A percentile compares a stretch with the other conserved stretches of the same genome.
Conservation (phyloP, 78 protist species). For the Dictyostelium firmibasis region DNA sequence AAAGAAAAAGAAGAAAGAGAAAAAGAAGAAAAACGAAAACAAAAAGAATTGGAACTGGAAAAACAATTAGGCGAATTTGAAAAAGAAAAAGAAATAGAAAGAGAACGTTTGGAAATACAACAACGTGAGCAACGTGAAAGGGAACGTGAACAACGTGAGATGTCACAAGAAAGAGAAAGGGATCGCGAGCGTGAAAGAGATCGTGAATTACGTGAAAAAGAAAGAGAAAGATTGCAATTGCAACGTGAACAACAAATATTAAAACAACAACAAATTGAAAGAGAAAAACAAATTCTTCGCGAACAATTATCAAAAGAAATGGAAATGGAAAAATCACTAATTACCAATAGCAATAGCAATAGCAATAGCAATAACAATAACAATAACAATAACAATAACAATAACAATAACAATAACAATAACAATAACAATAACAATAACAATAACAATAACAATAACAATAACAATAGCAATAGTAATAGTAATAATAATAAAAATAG, state of each 20-base stretch:
- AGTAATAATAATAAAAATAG: too few relatives aligned
- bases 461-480: too few relatives aligned
- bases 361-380: not conserved
- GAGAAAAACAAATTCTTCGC: not conserved
- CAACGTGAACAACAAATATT: not conserved
- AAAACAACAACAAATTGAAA: not conserved
- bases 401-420: too few relatives aligned
- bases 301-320: not conserved
- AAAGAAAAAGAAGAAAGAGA: not conserved
- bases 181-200: not conserved
- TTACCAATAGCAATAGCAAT: not conserved
- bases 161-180: not conserved
- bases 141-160: not conserved
- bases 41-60: not conserved
- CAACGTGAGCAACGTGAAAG: not conserved
- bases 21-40: not conserved
- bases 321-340: not conserved
- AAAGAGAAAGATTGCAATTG: not conserved
- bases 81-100: not conserved
- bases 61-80: too few relatives aligned
- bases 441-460: too few relatives aligned
- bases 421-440: too few relatives aligned
- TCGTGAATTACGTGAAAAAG: not conserved
- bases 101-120: not conserved
- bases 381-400: too few relatives aligned